Evolutionary conservation across 495 filamentous ascomycete species (phyloP), one percentile per base, ranked within the genome.

Genomic region (Ramalina peruviana): DNA sequence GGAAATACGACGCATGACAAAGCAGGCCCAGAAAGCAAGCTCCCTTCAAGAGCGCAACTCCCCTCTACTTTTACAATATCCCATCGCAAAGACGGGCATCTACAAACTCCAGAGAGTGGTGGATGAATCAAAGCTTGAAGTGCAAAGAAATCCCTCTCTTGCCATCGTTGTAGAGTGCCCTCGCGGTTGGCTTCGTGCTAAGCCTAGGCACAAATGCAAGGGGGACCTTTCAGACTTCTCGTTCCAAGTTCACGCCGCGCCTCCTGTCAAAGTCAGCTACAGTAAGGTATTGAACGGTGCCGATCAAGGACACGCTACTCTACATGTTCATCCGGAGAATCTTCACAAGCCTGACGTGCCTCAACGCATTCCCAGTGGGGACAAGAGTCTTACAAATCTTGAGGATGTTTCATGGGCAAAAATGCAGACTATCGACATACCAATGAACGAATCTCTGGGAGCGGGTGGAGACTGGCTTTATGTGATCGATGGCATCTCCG

Each of bases 81-180:
- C 75, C 3, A 69, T 88, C 11, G 88, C 84, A 65, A 85, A 88
- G 61, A 77, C 86, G 3, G 92, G 92, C 17, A 76, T 87, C 36
- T 98, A 98, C 64, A 76, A 82, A 37, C 72, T 98, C 15, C 72
- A 81, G 38, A 83, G 80, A 51, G 88, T 96, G 9, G 72, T 94
- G 21, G 92, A 98, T 61, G 82, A 95, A 62, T 86, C 89, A 45
- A 88, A 94, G 60, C 75, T 97, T 3, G 89, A 96, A 60, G 88
- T 98, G 11, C 84, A 86, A 49, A 76, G 82, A 51, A 72, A 74
- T 36, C 70, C 67, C 10, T 85, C 83, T 13, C 80, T 86, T 58
- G 81, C 88, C 0, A 75, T 92, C 40, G 83, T 98, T 48, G 85
- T 88, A 19, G 65, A 73, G 23, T 98, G 92, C 59, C 92, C 92